Conservation (phyloP, 1,284 basidiomycete species). For the Cryptococcus sp. region DNA sequence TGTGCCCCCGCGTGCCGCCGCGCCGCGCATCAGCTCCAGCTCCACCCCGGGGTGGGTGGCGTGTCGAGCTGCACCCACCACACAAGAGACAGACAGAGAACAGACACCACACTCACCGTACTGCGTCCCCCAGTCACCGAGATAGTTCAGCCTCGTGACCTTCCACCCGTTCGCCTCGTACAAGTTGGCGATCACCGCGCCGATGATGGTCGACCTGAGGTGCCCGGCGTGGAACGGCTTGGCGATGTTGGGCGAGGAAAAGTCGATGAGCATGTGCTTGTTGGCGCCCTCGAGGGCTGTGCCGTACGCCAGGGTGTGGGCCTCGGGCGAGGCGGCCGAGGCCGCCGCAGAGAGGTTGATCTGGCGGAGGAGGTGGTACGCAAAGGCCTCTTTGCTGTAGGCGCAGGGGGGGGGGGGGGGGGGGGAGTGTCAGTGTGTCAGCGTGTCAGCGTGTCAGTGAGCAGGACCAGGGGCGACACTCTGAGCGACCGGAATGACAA, state of each 20-base stretch:
- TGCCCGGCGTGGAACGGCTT: constrained; percentile 99
- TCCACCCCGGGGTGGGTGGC: too few species aligned
- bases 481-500: too few species aligned
- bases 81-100: too few species aligned
- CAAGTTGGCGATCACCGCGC: constrained; percentile 86
- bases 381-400: constrained; percentile 58
- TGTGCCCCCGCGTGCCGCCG: too few species aligned
- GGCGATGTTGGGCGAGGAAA: constrained; percentile 96
- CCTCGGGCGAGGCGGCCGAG: constrained; percentile 32
- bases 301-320: constrained; percentile 62
- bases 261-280: constrained; percentile 67
- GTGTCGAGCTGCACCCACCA: background rate
- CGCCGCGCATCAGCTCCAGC: constrained; percentile 3
- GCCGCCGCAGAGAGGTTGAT: constrained; percentile 65
- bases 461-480: background rate
- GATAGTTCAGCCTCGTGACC: constrained; percentile 86
- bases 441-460: background rate
- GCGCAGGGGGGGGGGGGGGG: background rate
- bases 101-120: constrained; percentile 58
- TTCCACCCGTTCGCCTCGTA: constrained; percentile 94
- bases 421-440: background rate
- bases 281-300: constrained; percentile 70
- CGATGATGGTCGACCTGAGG: constrained; percentile 94
- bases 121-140: constrained; percentile 92
- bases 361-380: constrained; percentile 72